A percentile compares a stretch with the other conserved stretches of the same genome.
phyloP scores from a whole-genome alignment of 768 basidiomycete genomes.

The Saitozyma sp. region DNA sequence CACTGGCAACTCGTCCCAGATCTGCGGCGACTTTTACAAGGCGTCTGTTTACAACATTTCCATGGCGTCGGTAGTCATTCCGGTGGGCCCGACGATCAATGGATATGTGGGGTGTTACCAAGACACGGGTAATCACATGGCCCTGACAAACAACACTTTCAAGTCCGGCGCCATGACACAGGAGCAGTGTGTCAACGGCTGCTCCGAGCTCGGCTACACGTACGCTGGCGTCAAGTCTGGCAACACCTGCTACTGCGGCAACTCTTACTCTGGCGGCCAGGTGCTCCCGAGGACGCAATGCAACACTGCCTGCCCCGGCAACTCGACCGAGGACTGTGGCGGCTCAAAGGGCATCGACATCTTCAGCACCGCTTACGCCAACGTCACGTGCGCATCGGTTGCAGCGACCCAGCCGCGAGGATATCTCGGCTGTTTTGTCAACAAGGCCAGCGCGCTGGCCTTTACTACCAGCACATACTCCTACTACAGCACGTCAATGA shows the following conservation, averaged over 20 bases:
- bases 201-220: conserved; percentile 8
- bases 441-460: background rate
- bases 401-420: background rate
- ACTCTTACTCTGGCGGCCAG: conserved; percentile 1
- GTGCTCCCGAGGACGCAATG: conserved; percentile 11
- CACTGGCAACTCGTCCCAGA: conserved; percentile 36
- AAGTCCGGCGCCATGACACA: background rate
- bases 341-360: background rate
- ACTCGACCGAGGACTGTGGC: conserved; percentile 21
- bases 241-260: conserved; percentile 24
- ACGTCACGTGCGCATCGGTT: background rate
- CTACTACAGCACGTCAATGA: background rate
- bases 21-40: conserved; percentile 36
- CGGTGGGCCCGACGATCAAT: background rate
- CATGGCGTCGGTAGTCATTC: conserved; percentile 6
- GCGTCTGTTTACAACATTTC: conserved; percentile 37
- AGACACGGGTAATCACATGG: background rate
- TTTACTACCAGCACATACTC: background rate
- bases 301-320: conserved; percentile 31
- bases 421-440: background rate
- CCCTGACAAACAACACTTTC: background rate
- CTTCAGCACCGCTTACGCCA: background rate
- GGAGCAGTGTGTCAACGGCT: background rate
- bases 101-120: background rate
- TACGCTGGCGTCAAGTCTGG: background rate